A percentile compares a stretch with the other conserved stretches of the same genome.
phyloP scores from a whole-genome alignment of 495 filamentous ascomycete genomes.

The Hypomontagnella submonticulosa region DNA sequence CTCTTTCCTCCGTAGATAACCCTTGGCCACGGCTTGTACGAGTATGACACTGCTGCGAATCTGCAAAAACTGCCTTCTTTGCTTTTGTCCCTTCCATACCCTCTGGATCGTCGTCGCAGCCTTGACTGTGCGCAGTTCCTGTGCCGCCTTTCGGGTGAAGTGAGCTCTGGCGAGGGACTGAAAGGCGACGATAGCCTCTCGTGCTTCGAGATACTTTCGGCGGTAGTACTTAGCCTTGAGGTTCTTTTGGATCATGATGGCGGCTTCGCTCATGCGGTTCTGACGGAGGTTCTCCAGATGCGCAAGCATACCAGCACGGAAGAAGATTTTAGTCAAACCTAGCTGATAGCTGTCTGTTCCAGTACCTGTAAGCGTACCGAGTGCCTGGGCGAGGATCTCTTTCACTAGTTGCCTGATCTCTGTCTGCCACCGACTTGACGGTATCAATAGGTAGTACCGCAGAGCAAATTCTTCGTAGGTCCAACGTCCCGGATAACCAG shows the following conservation, averaged over 20 bases:
- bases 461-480: conserved; percentile 99
- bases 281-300: conserved; percentile 96
- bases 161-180: conserved; percentile 80
- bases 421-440: conserved; percentile 88
- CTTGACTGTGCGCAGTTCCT: conserved; percentile 82
- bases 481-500: conserved; percentile 97
- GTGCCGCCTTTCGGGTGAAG: conserved; percentile 78
- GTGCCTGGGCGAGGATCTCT: conserved; percentile 88
- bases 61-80: conserved; percentile 77
- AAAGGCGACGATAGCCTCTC: conserved; percentile 79
- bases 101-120: conserved; percentile 94
- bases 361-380: conserved; percentile 78
- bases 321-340: conserved; percentile 98
- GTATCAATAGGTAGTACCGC: conserved; percentile 98
- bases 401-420: conserved; percentile 95
- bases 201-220: conserved; percentile 87
- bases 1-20: conserved; percentile 84
- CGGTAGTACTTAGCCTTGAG: conserved; percentile 94
- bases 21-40: conserved; percentile 89
- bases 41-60: conserved; percentile 85
- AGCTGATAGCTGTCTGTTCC: conserved; percentile 96
- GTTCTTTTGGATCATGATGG: conserved; percentile 99
- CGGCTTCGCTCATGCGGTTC: conserved; percentile 88
- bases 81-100: conserved; percentile 91
- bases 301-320: conserved; percentile 98